Conservation (phyloP, 805 yeast genomes). For the Kurtzmaniella fragi region DNA sequence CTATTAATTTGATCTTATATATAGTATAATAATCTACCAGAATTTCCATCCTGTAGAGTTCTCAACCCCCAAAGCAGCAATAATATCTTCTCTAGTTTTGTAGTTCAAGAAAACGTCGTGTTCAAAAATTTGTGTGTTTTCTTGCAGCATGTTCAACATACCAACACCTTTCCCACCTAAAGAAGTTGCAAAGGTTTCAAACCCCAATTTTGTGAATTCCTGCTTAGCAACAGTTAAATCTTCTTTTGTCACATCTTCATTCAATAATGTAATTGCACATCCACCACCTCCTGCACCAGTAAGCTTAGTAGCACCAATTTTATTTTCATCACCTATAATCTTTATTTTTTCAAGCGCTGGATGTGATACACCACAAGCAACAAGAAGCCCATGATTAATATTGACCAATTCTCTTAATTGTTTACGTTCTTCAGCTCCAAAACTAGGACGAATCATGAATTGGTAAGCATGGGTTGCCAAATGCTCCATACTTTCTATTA, state of each 20-base stretch:
- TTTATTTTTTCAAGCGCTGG: conserved; percentile 80
- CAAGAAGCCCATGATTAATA: conserved; percentile 83
- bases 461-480: conserved; percentile 70
- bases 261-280: conserved; percentile 84
- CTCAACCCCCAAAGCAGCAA: conserved; percentile 41
- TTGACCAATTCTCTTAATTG: conserved; percentile 58
- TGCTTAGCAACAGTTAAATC: conserved; percentile 30
- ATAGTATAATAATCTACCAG: conserved; percentile 39
- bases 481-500: conserved; percentile 73
- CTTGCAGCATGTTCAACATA: conserved; percentile 19
- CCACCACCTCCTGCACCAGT: conserved; percentile 99
- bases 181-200: conserved; percentile 70
- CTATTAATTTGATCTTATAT: background rate
- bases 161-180: conserved; percentile 93
- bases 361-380: conserved; percentile 86
- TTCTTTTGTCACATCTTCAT: conserved; percentile 35
- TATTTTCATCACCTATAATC: conserved; percentile 54
- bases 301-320: conserved; percentile 82
- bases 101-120: conserved; percentile 33
- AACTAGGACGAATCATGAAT: conserved; percentile 49
- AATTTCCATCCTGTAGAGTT: conserved; percentile 48
- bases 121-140: conserved; percentile 15
- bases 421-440: conserved; percentile 34
- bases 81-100: conserved; percentile 43
- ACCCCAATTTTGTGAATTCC: conserved; percentile 45